phyloP scores from a whole-genome alignment of 2,329 filamentous ascomycete genomes.

The Sphaerostilbella broomeana region DNA sequence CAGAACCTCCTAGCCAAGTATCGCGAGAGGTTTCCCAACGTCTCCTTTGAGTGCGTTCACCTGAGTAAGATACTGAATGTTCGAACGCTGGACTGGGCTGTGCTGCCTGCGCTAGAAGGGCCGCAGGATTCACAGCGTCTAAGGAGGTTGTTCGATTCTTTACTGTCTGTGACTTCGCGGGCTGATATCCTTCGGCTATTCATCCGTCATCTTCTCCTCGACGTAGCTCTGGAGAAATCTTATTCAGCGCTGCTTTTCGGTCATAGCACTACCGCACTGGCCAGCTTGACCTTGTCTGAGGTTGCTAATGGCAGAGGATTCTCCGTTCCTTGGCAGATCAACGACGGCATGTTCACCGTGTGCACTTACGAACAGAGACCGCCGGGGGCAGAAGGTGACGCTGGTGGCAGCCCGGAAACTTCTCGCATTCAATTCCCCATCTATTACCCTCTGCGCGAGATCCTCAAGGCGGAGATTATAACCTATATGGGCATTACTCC shows the following conservation, averaged over 20 bases:
- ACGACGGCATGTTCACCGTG: slow-evolving; percentile 56
- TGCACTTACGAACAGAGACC: slow-evolving; percentile 25
- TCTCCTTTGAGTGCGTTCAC: slow-evolving; percentile 55
- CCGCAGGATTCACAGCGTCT: slow-evolving; percentile 39
- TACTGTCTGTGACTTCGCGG: slow-evolving; percentile 68
- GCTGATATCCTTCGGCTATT: slow-evolving; percentile 68
- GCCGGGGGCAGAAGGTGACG: slow-evolving; percentile 15
- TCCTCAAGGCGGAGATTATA: slow-evolving; percentile 73
- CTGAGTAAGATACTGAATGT: slow-evolving; percentile 56
- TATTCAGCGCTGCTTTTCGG: slow-evolving; percentile 74
- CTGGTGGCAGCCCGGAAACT: slow-evolving; percentile 10
- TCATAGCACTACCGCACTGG: slow-evolving; percentile 80
- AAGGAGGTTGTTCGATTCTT: slow-evolving; percentile 46
- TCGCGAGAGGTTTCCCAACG: slow-evolving; percentile 55
- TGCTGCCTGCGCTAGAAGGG: slow-evolving; percentile 29
- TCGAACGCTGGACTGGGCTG: slow-evolving; percentile 47
- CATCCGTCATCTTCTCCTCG: slow-evolving; percentile 63
- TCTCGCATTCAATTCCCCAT: slow-evolving; percentile 35
- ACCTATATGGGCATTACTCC: slow-evolving; percentile 55
- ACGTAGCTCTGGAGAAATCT: slow-evolving; percentile 49
- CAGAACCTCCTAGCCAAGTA: slow-evolving; percentile 32
- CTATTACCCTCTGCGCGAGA: slow-evolving; percentile 77
- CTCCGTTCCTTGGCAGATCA: slow-evolving; percentile 72
- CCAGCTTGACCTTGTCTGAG: slow-evolving; percentile 77
- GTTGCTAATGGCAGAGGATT: slow-evolving; percentile 88